phyloP scores from a whole-genome alignment of 2,329 filamentous ascomycete genomes.

The Colletotrichum agaves region DNA sequence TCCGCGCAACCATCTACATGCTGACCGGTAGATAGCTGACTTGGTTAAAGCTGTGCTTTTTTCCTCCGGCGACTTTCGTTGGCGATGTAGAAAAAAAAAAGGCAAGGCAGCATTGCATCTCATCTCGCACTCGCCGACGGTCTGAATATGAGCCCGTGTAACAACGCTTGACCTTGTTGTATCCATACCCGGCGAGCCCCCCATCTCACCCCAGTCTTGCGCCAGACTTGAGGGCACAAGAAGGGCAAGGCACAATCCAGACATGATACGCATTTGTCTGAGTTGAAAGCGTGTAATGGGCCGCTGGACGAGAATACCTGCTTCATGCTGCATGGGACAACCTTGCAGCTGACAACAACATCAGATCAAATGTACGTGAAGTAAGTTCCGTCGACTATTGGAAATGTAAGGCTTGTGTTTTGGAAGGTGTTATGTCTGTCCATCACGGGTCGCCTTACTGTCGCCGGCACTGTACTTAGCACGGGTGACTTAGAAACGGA shows the following conservation, averaged over 20 bases:
- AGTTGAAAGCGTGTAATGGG: constrained; percentile 13
- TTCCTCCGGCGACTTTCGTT: too few species aligned
- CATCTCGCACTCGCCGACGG: constrained; percentile 10
- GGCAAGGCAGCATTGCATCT: constrained; percentile 7
- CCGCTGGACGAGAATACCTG: constrained; percentile 20
- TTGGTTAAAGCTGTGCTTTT: too few species aligned
- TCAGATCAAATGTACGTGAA: not conserved
- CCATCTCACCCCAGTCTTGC: constrained; percentile 14
- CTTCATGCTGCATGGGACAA: constrained; percentile 28
- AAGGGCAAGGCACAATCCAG: constrained; percentile 20
- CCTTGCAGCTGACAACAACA: constrained; percentile 4
- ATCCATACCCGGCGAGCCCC: not conserved
- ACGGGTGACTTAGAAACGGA: not conserved
- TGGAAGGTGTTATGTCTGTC: constrained; percentile 14
- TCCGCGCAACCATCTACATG: not conserved
- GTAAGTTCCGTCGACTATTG: not conserved
- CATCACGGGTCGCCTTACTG: constrained; percentile 18
- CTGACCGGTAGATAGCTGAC: not conserved
- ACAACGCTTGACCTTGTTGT: constrained; percentile 22
- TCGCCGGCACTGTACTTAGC: not conserved
- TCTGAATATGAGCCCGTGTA: constrained; percentile 26
- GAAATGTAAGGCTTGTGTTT: constrained; percentile 17
- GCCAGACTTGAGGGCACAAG: not conserved
- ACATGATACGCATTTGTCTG: constrained; percentile 23
- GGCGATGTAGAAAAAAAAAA: too few species aligned